Conservation (phyloP, 495 filamentous ascomycete genomes). For the Jackrogersella minutella region DNA sequence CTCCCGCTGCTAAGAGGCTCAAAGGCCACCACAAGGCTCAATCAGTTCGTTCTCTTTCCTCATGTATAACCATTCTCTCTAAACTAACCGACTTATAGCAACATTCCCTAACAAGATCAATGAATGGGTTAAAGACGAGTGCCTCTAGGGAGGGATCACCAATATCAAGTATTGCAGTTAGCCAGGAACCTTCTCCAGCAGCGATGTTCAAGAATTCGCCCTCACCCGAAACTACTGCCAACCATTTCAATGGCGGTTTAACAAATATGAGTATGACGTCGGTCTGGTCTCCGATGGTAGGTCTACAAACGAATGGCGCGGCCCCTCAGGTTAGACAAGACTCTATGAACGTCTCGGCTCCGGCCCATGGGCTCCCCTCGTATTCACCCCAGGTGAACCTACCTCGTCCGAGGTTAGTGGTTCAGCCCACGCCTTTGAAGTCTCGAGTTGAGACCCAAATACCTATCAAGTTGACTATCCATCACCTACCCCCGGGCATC, state of each 20-base stretch:
- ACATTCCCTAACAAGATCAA: slow-evolving; percentile 48
- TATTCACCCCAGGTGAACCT: slow-evolving; percentile 24
- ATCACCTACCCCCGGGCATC: slow-evolving; percentile 73
- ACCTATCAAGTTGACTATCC: slow-evolving; percentile 76
- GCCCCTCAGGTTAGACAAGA: slow-evolving; percentile 17
- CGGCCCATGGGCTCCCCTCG: slow-evolving; percentile 18
- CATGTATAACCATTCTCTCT: neutral
- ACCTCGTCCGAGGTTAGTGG: slow-evolving; percentile 43
- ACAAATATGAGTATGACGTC: slow-evolving; percentile 20
- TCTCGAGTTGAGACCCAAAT: slow-evolving; percentile 97
- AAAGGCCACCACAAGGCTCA: slow-evolving; percentile 46
- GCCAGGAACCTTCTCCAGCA: slow-evolving; percentile 56
- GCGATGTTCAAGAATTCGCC: slow-evolving; percentile 62
- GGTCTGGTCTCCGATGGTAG: slow-evolving; percentile 25
- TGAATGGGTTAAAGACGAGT: slow-evolving; percentile 48
- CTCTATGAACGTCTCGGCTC: slow-evolving; percentile 16
- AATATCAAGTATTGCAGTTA: slow-evolving; percentile 52
- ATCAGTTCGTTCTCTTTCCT: slow-evolving; percentile 39
- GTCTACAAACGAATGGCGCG: slow-evolving; percentile 8
- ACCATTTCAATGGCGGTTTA: slow-evolving; percentile 24
- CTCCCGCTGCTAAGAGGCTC: slow-evolving; percentile 37
- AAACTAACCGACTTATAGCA: slow-evolving; percentile 44
- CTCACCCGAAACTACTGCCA: slow-evolving; percentile 52
- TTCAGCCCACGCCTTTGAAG: slow-evolving; percentile 76
- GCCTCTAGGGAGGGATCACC: slow-evolving; percentile 61